phyloP scores from a whole-genome alignment of 306 rosid species.

The Inga laurina region DNA sequence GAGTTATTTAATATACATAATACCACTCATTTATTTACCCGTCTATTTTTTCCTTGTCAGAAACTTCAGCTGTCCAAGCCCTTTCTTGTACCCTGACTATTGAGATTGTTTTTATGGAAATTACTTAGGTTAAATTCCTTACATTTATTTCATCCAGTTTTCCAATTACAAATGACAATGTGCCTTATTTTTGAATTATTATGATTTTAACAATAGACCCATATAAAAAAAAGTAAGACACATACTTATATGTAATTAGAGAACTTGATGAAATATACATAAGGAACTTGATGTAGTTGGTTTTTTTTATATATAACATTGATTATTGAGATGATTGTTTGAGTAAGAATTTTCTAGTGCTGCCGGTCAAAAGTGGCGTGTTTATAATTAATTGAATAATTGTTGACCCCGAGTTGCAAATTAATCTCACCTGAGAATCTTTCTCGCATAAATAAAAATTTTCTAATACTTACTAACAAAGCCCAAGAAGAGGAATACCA shows the following conservation, averaged over 20 bases:
- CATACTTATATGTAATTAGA: no score
- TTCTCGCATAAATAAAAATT: background rate
- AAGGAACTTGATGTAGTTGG: no score
- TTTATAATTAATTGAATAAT: background rate
- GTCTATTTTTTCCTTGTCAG: no score
- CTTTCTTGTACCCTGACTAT: background rate
- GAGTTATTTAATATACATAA: background rate
- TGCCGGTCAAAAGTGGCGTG: background rate
- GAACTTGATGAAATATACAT: no score
- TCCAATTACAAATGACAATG: accelerated
- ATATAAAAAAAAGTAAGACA: no score
- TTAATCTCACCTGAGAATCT: background rate
- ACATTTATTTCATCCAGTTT: accelerated
- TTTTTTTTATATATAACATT: background rate
- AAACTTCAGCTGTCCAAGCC: background rate
- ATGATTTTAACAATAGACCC: no score
- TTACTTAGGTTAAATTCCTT: no score
- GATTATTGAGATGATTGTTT: background rate
- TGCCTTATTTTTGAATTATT: no score
- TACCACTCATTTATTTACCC: background rate
- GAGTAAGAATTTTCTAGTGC: background rate
- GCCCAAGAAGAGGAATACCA: background rate
- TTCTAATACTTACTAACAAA: background rate
- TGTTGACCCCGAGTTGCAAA: background rate
- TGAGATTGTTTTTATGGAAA: background rate